Conservation (phyloP, 176 grass and related monocot genomes). For the Carex littledalei region DNA sequence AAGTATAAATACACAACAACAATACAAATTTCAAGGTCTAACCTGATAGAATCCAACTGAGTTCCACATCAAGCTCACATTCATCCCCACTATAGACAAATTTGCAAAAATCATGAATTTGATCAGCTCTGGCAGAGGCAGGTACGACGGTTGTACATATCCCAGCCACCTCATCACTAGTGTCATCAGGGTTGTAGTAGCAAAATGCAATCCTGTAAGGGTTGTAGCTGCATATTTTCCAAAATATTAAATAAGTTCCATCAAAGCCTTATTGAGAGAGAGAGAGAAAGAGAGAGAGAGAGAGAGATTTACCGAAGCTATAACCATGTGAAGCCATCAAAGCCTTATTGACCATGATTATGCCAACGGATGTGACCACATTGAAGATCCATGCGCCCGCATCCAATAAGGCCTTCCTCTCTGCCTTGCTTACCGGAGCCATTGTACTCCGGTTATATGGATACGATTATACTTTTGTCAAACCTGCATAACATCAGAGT, state of each 20-base stretch:
- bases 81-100: constrained; percentile 60
- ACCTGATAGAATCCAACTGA: constrained; percentile 75
- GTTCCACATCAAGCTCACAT: constrained; percentile 70
- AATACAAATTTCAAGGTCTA: background rate
- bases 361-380: constrained; percentile 71
- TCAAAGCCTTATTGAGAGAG: background rate
- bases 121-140: constrained; percentile 41
- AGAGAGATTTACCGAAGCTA: constrained; percentile 54
- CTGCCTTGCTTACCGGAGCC: constrained; percentile 55
- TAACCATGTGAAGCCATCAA: constrained; percentile 72
- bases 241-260: background rate
- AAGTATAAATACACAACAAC: background rate
- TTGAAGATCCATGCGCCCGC: constrained; percentile 75
- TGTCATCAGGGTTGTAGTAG: constrained; percentile 50
- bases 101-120: constrained; percentile 62
- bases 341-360: constrained; percentile 85
- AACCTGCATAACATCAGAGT: background rate
- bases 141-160: constrained; percentile 44
- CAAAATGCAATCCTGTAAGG: constrained; percentile 59
- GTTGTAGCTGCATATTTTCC: constrained; percentile 43
- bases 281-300: background rate
- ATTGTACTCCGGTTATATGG: constrained; percentile 8
- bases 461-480: constrained; percentile 5
- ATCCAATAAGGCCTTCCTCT: constrained; percentile 59
- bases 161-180: constrained; percentile 42